A percentile compares a stretch with the other conserved stretches of the same genome.
phyloP scores from a whole-genome alignment of 2,329 filamentous ascomycete species.

The Calonectria fujianensis region DNA sequence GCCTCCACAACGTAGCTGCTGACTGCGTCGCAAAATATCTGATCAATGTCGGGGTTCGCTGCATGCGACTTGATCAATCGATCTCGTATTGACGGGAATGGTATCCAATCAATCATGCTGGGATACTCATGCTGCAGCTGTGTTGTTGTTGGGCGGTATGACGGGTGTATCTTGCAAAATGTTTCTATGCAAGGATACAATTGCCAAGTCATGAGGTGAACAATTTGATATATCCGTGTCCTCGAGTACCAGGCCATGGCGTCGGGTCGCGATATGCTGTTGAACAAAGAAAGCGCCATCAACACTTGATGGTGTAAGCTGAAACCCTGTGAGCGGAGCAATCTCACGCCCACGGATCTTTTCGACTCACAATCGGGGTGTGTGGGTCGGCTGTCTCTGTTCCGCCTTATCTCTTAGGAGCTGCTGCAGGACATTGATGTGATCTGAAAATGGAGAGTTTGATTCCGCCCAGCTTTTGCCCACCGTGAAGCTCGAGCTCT shows the following conservation, averaged over 20 bases:
- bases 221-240: background rate
- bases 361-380: background rate
- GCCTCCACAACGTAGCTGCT: conserved; percentile 13
- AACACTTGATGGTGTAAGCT: background rate
- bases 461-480: conserved; percentile 9
- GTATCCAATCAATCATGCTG: conserved; percentile 15
- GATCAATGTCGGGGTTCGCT: background rate
- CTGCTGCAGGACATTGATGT: background rate
- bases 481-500: background rate
- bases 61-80: background rate
- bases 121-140: background rate
- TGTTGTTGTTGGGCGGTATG: background rate
- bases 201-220: background rate
- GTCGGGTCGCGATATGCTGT: conserved; percentile 4
- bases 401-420: background rate
- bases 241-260: background rate
- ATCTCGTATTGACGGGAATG: conserved; percentile 4
- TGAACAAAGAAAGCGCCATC: conserved; percentile 10
- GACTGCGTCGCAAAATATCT: conserved; percentile 14
- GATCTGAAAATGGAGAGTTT: conserved; percentile 7
- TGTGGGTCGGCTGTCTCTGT: background rate
- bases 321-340: background rate
- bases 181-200: background rate
- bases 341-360: background rate
- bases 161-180: background rate